Conservation (phyloP, 208 protist species). For the Trypanosoma mega region DNA sequence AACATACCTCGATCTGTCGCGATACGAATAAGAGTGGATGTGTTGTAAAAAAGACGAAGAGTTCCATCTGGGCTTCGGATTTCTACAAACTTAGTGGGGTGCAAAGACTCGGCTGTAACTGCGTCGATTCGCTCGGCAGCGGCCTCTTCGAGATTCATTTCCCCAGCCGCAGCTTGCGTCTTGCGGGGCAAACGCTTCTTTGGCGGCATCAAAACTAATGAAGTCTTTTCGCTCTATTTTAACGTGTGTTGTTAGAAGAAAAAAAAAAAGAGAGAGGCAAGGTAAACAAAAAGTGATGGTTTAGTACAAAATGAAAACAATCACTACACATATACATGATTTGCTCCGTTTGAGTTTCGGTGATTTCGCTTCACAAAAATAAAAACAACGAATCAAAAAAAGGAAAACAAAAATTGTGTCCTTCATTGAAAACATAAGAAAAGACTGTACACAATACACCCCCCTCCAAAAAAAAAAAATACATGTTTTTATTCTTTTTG, state of each 20-base stretch:
- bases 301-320: too few relatives aligned
- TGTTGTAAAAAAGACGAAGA: slow-evolving; percentile 85
- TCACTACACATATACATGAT: too few relatives aligned
- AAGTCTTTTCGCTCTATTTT: background rate
- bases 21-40: slow-evolving; percentile 79
- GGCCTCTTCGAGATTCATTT: slow-evolving; percentile 51
- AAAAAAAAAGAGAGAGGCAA: too few relatives aligned
- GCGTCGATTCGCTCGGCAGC: slow-evolving; percentile 78
- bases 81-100: slow-evolving; percentile 51
- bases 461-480: too few relatives aligned
- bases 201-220: slow-evolving; percentile 12
- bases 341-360: too few relatives aligned
- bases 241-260: too few relatives aligned
- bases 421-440: too few relatives aligned
- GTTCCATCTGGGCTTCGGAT: slow-evolving; percentile 73
- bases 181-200: slow-evolving; percentile 38
- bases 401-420: slow-evolving; percentile 13
- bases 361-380: background rate
- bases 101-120: slow-evolving; percentile 68
- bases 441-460: too few relatives aligned
- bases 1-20: slow-evolving; percentile 75
- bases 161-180: slow-evolving; percentile 16
- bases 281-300: too few relatives aligned
- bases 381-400: background rate
- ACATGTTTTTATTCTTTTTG: too few relatives aligned